These are phyloP conservation scores for Quercus robur DNA, from an alignment of 306 rosid species.

Conservation along the genomic window DNA sequence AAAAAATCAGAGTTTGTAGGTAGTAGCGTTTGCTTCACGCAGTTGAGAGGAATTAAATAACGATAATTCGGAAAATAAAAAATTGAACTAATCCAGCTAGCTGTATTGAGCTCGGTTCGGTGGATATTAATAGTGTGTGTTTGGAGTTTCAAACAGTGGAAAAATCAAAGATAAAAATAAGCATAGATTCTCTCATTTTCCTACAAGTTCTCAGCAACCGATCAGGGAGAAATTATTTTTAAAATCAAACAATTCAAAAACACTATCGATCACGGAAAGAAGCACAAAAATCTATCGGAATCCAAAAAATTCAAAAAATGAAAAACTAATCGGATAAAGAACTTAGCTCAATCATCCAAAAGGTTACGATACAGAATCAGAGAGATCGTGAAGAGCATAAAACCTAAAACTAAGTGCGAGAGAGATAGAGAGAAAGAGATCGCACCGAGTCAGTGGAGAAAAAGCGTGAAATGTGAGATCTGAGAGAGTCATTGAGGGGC, in stretches of 20 bases:
- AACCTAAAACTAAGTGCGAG: not conserved
- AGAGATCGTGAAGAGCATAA: not conserved
- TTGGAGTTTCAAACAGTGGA: not conserved
- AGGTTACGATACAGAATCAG: not conserved
- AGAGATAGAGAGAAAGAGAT: not conserved
- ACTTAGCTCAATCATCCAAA: not conserved
- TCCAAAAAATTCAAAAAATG: not conserved
- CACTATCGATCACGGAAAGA: not conserved
- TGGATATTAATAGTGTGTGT: not conserved
- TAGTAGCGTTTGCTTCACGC: not conserved
- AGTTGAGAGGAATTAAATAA: not conserved
- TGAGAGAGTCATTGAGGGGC: constrained; percentile 31
- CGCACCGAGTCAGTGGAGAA: constrained; percentile 67
- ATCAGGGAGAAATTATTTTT: not conserved
- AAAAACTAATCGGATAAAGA: not conserved
- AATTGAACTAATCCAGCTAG: not conserved
- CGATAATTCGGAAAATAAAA: not conserved
- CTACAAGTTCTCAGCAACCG: constrained; percentile 7
- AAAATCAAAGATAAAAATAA: not conserved
- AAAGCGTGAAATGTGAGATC: constrained; percentile 71
- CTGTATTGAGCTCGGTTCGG: too few species aligned
- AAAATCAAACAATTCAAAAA: not conserved
- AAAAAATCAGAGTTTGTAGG: not conserved
- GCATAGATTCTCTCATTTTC: not conserved
- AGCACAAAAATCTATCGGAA: not conserved